These are phyloP conservation scores for Aspergillus brunneoviolaceus DNA, from an alignment of 2,329 filamentous ascomycete species.

Conservation along the genomic window DNA sequence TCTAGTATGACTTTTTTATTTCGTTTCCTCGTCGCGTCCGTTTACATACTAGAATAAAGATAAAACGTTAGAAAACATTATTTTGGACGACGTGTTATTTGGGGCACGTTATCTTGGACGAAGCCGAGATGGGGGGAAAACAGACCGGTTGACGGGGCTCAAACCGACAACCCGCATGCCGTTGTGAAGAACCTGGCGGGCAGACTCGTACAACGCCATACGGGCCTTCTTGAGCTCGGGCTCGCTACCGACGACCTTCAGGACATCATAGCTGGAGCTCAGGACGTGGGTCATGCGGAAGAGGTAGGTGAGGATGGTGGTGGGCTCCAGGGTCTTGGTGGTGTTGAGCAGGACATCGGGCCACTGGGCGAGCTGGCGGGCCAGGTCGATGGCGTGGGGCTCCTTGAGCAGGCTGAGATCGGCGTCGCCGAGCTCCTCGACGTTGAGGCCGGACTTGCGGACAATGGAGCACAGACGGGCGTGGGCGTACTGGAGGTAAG, in stretches of 20 bases:
- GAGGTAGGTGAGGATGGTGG: constrained; percentile 65
- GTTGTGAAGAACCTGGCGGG: constrained; percentile 64
- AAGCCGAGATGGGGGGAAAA: background rate
- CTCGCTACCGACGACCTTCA: constrained; percentile 62
- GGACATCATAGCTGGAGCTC: constrained; percentile 61
- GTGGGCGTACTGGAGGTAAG: constrained; percentile 65
- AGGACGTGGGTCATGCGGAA: constrained; percentile 66
- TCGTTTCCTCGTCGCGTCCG: constrained; percentile 6
- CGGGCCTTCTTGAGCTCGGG: constrained; percentile 58
- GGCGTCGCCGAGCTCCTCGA: constrained; percentile 52
- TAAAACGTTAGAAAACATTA: too few relatives aligned
- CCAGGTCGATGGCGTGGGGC: constrained; percentile 60
- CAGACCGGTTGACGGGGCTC: constrained; percentile 61
- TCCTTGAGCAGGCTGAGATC: constrained; percentile 63
- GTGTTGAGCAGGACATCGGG: constrained; percentile 65
- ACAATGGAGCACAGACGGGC: constrained; percentile 59
- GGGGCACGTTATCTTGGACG: too few relatives aligned
- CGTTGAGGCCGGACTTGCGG: constrained; percentile 54
- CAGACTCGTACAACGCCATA: constrained; percentile 61
- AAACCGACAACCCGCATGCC: constrained; percentile 66
- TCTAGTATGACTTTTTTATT: background rate
- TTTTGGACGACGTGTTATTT: too few relatives aligned
- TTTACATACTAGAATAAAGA: constrained; percentile 27
- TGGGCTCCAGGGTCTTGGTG: constrained; percentile 65
- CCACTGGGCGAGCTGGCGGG: constrained; percentile 62